Evolutionary conservation across 768 basidiomycete genomes (phyloP).

Genomic region (Phlebiopsis flavidoalba): DNA sequence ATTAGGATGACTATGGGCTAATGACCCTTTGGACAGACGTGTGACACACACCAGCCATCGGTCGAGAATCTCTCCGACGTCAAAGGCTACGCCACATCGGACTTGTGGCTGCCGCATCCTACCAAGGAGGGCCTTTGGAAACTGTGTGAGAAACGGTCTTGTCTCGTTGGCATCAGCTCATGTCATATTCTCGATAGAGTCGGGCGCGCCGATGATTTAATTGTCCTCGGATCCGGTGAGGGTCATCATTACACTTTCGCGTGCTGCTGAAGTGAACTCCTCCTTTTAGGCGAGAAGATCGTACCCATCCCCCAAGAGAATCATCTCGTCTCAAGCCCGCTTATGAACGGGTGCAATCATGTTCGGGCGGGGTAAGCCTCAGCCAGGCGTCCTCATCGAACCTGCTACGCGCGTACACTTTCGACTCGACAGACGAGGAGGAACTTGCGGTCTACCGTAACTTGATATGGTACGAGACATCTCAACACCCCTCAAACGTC

Average conservation of each 20-base stretch:
- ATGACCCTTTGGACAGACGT: not conserved
- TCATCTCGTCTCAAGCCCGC: slow-evolving; percentile 7
- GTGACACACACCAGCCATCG: slow-evolving; percentile 10
- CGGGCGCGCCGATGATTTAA: slow-evolving; percentile 15
- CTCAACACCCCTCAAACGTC: not conserved
- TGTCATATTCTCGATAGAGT: slow-evolving; percentile 4
- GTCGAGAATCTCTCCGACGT: slow-evolving; percentile 12
- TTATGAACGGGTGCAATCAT: slow-evolving; percentile 13
- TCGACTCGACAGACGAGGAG: slow-evolving; percentile 8
- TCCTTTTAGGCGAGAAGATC: slow-evolving; percentile 12
- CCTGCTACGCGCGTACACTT: not conserved
- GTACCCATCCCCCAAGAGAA: slow-evolving; percentile 12
- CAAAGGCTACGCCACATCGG: slow-evolving; percentile 11
- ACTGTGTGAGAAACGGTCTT: slow-evolving; percentile 1
- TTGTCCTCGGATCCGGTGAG: slow-evolving; percentile 12
- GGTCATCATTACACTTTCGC: not conserved
- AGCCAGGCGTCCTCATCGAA: slow-evolving; percentile 15
- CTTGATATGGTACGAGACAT: slow-evolving; percentile 11
- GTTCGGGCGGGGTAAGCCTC: slow-evolving; percentile 14
- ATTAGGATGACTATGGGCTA: too few relatives aligned
- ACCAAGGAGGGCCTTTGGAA: slow-evolving; percentile 12
- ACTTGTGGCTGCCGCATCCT: slow-evolving; percentile 13
- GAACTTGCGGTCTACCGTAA: slow-evolving; percentile 7
- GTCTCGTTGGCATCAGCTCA: not conserved
- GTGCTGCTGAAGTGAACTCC: not conserved